Base-by-base conservation (phyloP, 1,139 yeast species). In the Taphrina deformans region DNA sequence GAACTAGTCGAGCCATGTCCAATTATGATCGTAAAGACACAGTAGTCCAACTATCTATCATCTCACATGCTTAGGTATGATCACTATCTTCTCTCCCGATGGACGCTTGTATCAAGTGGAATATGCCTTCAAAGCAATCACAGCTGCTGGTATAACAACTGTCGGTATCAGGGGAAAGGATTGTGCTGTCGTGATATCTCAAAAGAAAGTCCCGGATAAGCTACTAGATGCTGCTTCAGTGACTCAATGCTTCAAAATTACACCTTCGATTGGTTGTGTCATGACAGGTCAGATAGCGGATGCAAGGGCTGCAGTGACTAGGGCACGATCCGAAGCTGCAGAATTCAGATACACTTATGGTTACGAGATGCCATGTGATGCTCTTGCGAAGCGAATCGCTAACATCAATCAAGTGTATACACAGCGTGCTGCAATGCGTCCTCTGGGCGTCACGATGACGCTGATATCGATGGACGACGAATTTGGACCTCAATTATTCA, bases 351-450 rank as follows among this genome's bases (percentile, higher is more conserved):
- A 93, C 79, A 88, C 89, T 75, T 89, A 89, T 75, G 99, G 99
- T 38, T 93, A 91, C 75, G 97, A 90, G 74, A 92, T 93, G 90
- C 98, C 99, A 1, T 91, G 90, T 70, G 97, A 91, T 74, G 91
- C 89, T 59, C 81, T 93, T 72, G 91, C 97, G 59, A 93, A 92
- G 79, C 84, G 97, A 75, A 87, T 93, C 88, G 99, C 98, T 67
- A 93, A 93, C 75, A 79, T 91, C 73, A 88, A 96, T 58, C 99
- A 93, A 79, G 85, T 93, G 70, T 93, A 91, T 77, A 93, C 99
- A 53, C 99, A 93, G 78, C 83, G 98, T 75, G 99, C 99, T n/a
- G 93, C 93, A 77, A 93, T 93, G 98, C 85, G 99, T 77, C 99
- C 99, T 29, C 81, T 92, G 70, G 72, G 71, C 14, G 65, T 66